Evolutionary conservation across 306 rosid genomes (phyloP), one percentile per base, ranked within the genome.

Genomic region (Lupinus albus): DNA sequence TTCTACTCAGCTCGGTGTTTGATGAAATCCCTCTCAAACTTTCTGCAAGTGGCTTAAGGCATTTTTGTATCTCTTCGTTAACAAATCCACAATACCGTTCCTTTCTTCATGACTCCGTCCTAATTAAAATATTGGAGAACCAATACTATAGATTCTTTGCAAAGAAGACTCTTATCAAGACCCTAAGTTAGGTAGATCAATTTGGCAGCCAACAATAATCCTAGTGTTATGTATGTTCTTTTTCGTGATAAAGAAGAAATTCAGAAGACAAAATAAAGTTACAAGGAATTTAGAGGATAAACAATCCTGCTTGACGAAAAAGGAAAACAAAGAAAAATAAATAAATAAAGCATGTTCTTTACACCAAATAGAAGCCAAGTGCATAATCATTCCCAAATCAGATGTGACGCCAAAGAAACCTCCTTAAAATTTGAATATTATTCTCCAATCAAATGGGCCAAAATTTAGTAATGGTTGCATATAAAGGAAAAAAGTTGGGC

Each of bases 71-170:
- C 68, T 60, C 17, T 11, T 18, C 47, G 36, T 12, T 21, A 21
- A 49, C 42, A 25, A 49, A 45, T 46, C 39, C 8, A 45, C 6
- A 46, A 45, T 49, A 7, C 14, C 51, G 36, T 56, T 44, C 30
- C 47, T 49, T 39, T 18, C 12, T 48, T 75, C 59, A 73, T 5
- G 41, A 33, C 33, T 68, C 44, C 45, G 51, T 18, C 21, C 65
- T 30, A 52, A 42, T 33, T 76, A 21, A 76, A 15, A 8, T 7
- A 48, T 21, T 61, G 46, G 52, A 56, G 35, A 54, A 64, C 42
- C 61, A 7, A 49, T 21, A 68, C 20, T 25, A 21, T 2, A 38
- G 41, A 68, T 59, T 50, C 17, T 8, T 55, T 15, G 33, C 20
- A 10, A 50, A 65, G 46, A 4, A 46, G 32, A 42, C 47, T 55